Evolutionary conservation across 2,329 filamentous ascomycete genomes (phyloP), one percentile per base, ranked within the genome.

Genomic region (Sporothrix sp.): DNA sequence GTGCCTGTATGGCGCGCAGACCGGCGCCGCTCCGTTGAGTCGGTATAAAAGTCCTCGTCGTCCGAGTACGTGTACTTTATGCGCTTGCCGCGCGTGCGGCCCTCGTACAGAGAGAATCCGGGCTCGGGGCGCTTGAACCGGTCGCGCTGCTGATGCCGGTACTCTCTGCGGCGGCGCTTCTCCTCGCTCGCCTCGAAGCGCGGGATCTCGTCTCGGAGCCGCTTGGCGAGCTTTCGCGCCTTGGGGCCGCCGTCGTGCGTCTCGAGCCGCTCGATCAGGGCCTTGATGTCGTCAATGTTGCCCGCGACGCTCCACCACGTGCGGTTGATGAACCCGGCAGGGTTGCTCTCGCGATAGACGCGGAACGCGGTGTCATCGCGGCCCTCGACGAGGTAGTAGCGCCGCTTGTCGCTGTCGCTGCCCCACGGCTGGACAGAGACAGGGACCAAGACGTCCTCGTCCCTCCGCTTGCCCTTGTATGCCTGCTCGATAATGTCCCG

Each of bases 31-130:
- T 62, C 64, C 9, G 77, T 76, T 32, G 82, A 82, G 61, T 83
- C 79, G n/a, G 78, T 79, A 51, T 73, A 77, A 47, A 81, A 79
- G 14, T 83, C 80, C 46, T 55, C 94, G 87, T 94, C 87, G 48
- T 96, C 90, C 0, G 89, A 94, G 63, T 87, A 98, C 0, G 88
- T 98, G 63, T 98, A 98, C 66, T 90, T 94, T 69, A 95, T 85
- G 54, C 91, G 85, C 72, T 98, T 97, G 51, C 93, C 93, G 53
- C 93, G 82, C 5, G 94, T 98, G 48, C 93, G 87, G 45, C 93
- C 93, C 70, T 98, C 93, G 65, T 98, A 98, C 52, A 95, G 73
- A 1, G 90, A 96, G 63, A 91, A 94, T 4, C 89, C 89, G 9
- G 85, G 84, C 59, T 95, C 90, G 6, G 89, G 88, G 5, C 89